Evolutionary conservation across 2,329 filamentous ascomycete species (phyloP), one percentile per base, ranked within the genome.

Genomic region (Bipolaris zeicola): DNA sequence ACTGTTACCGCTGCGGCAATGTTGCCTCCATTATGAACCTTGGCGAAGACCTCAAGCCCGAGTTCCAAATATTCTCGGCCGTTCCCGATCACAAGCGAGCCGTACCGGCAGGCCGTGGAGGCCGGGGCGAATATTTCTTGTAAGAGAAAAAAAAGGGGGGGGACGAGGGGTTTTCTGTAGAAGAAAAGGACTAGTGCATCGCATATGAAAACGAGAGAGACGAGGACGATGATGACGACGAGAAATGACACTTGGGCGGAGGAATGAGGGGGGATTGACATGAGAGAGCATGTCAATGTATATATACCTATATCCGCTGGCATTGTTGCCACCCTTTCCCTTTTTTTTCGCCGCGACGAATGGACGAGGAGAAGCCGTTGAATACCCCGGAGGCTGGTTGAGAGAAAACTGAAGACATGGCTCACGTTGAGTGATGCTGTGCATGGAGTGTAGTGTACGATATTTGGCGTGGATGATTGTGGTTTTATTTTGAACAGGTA

Each of bases 11-110:
- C 46, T 82, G 80, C 59, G 80, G 80, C 28, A 82, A 82, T 49
- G 80, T 99, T 10, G 95, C 95, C 0, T 94, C 95, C 0, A 93
- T 99, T 55, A 81, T 99, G 59, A 95, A 99, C 78, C 82, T 99
- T 6, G 90, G 89, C 28, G 95, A 98, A 75, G 94, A 98, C 69
- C 82, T 97, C 50, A 88, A 92, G 58, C 92, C 94, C 31, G 91
- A 90, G 69, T 99, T 99, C 80, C 95, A 89, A 76, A 95, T 96
- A 70, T 96, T 96, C 81, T 89, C 87, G 28, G 91, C 91, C 31
- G 91, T 96, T n/a, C 91, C 92, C 0, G 91, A 95, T 68, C 89
- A 95, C 65, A 85, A 90, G 76, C 84, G 92, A 58, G 90, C 92
- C 53, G 89, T 94, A 7, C 91, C 91, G 2, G 87, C 89, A 10